Conservation (phyloP, 768 basidiomycete genomes). For the Amylocystis lapponica region DNA sequence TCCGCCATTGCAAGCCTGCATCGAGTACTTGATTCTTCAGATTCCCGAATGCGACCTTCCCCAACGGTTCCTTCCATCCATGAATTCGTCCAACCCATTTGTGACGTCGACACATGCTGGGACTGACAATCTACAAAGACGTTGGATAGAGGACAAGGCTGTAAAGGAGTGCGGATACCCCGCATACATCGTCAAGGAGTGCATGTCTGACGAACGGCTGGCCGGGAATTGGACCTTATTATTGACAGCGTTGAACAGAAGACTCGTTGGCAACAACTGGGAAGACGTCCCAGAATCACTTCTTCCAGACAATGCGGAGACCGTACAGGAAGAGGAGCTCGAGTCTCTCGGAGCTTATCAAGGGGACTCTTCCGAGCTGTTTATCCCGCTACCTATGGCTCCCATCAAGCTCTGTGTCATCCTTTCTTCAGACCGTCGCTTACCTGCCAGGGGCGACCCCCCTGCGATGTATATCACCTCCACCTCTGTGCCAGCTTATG, state of each 20-base stretch:
- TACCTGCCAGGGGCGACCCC: slow-evolving; percentile 42
- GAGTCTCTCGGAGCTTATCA: slow-evolving; percentile 43
- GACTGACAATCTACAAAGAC: slow-evolving; percentile 53
- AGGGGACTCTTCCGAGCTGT: slow-evolving; percentile 39
- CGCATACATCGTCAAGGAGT: slow-evolving; percentile 56
- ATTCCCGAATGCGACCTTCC: slow-evolving; percentile 88
- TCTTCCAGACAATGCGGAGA: slow-evolving; percentile 32
- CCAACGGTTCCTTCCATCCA: slow-evolving; percentile 53
- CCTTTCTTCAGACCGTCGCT: slow-evolving; percentile 39
- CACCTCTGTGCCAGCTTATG: slow-evolving; percentile 62
- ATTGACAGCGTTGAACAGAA: slow-evolving; percentile 46
- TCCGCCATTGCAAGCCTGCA: slow-evolving; percentile 67
- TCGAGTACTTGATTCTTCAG: slow-evolving; percentile 80
- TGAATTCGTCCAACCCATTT: slow-evolving; percentile 67
- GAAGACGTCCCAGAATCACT: slow-evolving; percentile 8
- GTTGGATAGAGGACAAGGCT: slow-evolving; percentile 79
- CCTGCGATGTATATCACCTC: slow-evolving; percentile 77
- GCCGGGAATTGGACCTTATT: slow-evolving; percentile 50
- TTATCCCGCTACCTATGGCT: slow-evolving; percentile 60
- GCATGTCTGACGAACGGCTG: slow-evolving; percentile 31
- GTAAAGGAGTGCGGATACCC: slow-evolving; percentile 86
- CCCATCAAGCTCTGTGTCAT: slow-evolving; percentile 66
- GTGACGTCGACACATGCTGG: slow-evolving; percentile 61
- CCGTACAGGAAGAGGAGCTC: slow-evolving; percentile 28
- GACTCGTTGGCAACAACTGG: slow-evolving; percentile 43